phyloP scores from a whole-genome alignment of 2,329 filamentous ascomycete genomes.

The Diaporthe nobilis region DNA sequence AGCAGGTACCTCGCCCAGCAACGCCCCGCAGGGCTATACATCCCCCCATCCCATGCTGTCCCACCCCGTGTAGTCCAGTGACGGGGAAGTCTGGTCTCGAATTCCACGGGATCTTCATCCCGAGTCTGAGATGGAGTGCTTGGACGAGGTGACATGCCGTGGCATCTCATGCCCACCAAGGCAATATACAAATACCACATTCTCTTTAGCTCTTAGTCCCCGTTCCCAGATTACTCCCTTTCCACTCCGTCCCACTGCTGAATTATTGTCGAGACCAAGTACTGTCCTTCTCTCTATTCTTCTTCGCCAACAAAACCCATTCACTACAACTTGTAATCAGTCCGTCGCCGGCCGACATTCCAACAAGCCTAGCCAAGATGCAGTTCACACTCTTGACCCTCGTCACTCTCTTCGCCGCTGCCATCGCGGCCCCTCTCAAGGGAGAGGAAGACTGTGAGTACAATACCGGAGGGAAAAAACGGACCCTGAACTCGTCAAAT shows the following conservation, averaged over 20 bases:
- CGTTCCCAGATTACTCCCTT: not conserved
- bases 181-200: constrained; percentile 44
- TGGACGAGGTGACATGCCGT: constrained; percentile 36
- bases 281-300: constrained; percentile 46
- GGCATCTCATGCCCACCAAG: constrained; percentile 20
- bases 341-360: constrained; percentile 68
- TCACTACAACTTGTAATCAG: constrained; percentile 48
- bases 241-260: constrained; percentile 34
- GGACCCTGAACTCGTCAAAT: not conserved
- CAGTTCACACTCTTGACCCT: constrained; percentile 64
- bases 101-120: constrained; percentile 39
- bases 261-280: constrained; percentile 36
- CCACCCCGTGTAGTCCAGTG: not conserved
- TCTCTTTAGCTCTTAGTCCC: constrained; percentile 34
- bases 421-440: constrained; percentile 55
- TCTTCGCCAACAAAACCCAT: constrained; percentile 41
- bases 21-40: not conserved
- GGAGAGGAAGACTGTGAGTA: constrained; percentile 16
- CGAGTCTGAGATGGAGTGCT: constrained; percentile 38
- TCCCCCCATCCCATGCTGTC: constrained; percentile 30
- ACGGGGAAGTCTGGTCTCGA: constrained; percentile 38
- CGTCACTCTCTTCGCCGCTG: constrained; percentile 62
- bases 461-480: too few relatives aligned
- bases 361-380: constrained; percentile 55
- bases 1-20: constrained; percentile 12